Conservation (phyloP, 2,329 filamentous ascomycete species). For the Phoma sp. region DNA sequence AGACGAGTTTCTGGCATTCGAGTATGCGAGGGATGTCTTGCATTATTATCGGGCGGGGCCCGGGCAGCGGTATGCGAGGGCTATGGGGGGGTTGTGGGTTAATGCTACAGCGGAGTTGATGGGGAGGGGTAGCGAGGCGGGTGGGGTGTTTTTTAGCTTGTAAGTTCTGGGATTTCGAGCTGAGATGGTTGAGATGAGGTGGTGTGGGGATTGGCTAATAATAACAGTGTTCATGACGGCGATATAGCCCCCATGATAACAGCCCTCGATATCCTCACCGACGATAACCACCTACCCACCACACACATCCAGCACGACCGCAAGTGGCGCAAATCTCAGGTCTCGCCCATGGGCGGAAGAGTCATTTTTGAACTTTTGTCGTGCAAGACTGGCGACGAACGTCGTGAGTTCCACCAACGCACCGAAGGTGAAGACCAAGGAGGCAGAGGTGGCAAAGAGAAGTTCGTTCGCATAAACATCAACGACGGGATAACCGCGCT, state of each 20-base stretch:
- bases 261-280: conserved; percentile 59
- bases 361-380: conserved; percentile 62
- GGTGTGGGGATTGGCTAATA: conserved; percentile 6
- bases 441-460: background rate
- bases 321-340: conserved; percentile 62
- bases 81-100: conserved; percentile 66
- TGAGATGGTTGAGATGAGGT: too few species aligned
- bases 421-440: too few species aligned
- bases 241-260: conserved; percentile 65
- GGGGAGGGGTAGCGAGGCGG: conserved; percentile 50
- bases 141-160: conserved; percentile 65
- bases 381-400: conserved; percentile 33
- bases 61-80: conserved; percentile 61
- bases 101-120: conserved; percentile 63
- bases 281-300: conserved; percentile 55
- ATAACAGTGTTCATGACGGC: conserved; percentile 61
- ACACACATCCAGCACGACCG: conserved; percentile 55
- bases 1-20: conserved; percentile 63
- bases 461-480: conserved; percentile 62
- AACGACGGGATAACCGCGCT: conserved; percentile 64
- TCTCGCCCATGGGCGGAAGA: conserved; percentile 65
- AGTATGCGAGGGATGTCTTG: conserved; percentile 65
- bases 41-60: conserved; percentile 67
- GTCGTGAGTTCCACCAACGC: too few species aligned
- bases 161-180: conserved; percentile 37